These are phyloP conservation scores for Nepenthes mirabilis DNA, from an alignment of 148 eudicot species.

Conservation along the genomic window DNA sequence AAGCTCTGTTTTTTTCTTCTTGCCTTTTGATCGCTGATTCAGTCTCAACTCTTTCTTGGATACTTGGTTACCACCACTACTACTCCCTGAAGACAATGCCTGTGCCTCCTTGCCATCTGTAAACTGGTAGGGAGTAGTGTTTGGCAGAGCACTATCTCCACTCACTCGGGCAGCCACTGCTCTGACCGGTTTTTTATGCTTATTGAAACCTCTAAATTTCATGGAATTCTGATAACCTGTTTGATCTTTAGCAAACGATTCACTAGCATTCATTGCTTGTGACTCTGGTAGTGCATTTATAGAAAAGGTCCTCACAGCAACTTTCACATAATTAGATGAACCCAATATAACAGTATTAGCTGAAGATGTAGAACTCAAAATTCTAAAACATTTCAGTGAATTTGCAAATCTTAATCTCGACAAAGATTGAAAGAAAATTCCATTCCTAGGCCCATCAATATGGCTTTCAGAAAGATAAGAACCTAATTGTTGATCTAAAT, in stretches of 20 bases:
- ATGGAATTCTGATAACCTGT: conserved; percentile 8
- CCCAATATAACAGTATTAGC: conserved; percentile 10
- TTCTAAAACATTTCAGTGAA: conserved; percentile 14
- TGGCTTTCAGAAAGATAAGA: conserved; percentile 15
- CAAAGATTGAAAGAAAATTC: conserved; percentile 12
- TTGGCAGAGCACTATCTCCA: not conserved
- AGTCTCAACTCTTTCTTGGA: conserved; percentile 26
- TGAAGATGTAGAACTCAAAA: conserved; percentile 17
- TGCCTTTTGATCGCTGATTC: conserved; percentile 35
- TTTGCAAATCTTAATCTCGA: conserved; percentile 19
- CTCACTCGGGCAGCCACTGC: conserved; percentile 9
- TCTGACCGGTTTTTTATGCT: conserved; percentile 25
- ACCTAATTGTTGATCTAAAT: conserved; percentile 10
- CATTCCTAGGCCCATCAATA: conserved; percentile 16
- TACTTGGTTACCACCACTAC: conserved; percentile 13
- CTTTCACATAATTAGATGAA: conserved; percentile 14
- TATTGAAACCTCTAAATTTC: conserved; percentile 13
- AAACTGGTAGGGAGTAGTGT: not conserved
- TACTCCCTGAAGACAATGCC: conserved; percentile 2
- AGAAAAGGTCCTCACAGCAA: conserved; percentile 39
- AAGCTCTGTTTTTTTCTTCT: conserved; percentile 34
- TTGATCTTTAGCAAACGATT: conserved; percentile 17
- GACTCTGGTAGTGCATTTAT: conserved; percentile 10
- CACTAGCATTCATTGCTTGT: conserved; percentile 15
- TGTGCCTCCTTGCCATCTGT: conserved; percentile 14